phyloP scores from a whole-genome alignment of 2,329 filamentous ascomycete species.

The Fusarium sp. region DNA sequence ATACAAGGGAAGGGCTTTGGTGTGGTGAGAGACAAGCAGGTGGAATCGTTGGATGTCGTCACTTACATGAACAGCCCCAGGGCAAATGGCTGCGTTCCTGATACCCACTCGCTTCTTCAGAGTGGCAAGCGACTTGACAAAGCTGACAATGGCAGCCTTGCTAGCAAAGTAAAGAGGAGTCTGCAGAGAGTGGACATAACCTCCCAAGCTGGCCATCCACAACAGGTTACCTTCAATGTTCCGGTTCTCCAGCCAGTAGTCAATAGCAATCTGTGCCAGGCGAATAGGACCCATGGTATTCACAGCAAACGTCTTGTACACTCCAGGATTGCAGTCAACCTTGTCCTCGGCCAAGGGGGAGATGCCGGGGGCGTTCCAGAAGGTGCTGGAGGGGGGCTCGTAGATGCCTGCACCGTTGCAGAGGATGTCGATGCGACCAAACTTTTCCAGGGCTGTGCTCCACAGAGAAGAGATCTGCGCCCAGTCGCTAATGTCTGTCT shows the following conservation, averaged over 20 bases:
- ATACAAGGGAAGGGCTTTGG: neutral
- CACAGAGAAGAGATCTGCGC: conserved; percentile 40
- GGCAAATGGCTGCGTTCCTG: conserved; percentile 23
- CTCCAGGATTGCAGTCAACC: conserved; percentile 27
- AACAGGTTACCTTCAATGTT: conserved; percentile 37
- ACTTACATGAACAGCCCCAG: conserved; percentile 21
- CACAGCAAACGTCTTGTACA: conserved; percentile 42
- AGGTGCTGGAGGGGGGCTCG: conserved; percentile 43
- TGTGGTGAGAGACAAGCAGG: neutral
- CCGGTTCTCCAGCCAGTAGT: conserved; percentile 45
- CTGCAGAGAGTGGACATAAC: conserved; percentile 44
- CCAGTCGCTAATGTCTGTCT: conserved; percentile 43
- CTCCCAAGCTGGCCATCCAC: conserved; percentile 44
- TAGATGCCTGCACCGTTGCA: conserved; percentile 71
- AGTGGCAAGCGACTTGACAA: conserved; percentile 19
- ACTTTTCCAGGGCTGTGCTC: conserved; percentile 55
- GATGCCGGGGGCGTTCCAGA: conserved; percentile 45
- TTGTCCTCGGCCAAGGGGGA: conserved; percentile 32
- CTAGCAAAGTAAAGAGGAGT: conserved; percentile 40
- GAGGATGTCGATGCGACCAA: conserved; percentile 68
- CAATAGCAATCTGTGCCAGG: conserved; percentile 43
- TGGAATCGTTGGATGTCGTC: neutral
- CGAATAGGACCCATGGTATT: conserved; percentile 45
- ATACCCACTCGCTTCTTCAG: conserved; percentile 7
- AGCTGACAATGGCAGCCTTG: conserved; percentile 27